These are phyloP conservation scores for Entophlyctis luteolus DNA, from an alignment of 192 early-diverging fungal species.

Conservation along the genomic window DNA sequence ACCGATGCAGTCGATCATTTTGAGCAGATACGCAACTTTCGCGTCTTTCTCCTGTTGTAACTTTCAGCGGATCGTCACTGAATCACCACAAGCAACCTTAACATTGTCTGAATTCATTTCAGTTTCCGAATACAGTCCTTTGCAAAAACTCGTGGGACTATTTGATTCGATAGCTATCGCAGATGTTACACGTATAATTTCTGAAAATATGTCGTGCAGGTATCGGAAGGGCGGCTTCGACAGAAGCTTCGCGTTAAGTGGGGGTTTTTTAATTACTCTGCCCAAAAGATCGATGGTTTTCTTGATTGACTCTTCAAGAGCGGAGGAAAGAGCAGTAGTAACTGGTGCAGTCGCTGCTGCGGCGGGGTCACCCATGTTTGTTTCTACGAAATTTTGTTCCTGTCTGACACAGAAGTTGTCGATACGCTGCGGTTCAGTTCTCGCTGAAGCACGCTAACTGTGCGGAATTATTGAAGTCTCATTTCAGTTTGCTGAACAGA, in stretches of 20 bases:
- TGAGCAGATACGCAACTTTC: conserved; percentile 51
- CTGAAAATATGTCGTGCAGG: conserved; percentile 54
- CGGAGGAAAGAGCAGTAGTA: conserved; percentile 2
- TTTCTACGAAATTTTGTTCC: too few species aligned
- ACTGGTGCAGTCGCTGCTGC: not conserved
- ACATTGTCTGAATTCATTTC: conserved; percentile 55
- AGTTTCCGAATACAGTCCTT: conserved; percentile 45
- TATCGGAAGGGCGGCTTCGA: conserved; percentile 62
- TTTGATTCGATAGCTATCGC: not conserved
- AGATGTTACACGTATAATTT: conserved; percentile 40
- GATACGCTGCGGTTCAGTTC: too few species aligned
- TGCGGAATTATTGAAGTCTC: too few species aligned
- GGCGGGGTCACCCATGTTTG: conserved; percentile 3
- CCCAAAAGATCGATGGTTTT: conserved; percentile 46
- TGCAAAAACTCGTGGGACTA: conserved; percentile 30
- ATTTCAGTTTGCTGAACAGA: too few species aligned
- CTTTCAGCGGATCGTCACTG: not conserved
- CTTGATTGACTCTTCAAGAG: conserved; percentile 43
- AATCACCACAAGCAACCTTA: conserved; percentile 32
- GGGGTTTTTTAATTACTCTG: conserved; percentile 49
- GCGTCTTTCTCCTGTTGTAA: conserved; percentile 53
- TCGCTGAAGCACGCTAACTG: too few species aligned
- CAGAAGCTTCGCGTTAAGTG: conserved; percentile 52
- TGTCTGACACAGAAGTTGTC: too few species aligned
- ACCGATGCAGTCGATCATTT: conserved; percentile 52